Evolutionary conservation across 2,329 filamentous ascomycete species (phyloP).

Genomic region (Fusarium bulbicola): DNA sequence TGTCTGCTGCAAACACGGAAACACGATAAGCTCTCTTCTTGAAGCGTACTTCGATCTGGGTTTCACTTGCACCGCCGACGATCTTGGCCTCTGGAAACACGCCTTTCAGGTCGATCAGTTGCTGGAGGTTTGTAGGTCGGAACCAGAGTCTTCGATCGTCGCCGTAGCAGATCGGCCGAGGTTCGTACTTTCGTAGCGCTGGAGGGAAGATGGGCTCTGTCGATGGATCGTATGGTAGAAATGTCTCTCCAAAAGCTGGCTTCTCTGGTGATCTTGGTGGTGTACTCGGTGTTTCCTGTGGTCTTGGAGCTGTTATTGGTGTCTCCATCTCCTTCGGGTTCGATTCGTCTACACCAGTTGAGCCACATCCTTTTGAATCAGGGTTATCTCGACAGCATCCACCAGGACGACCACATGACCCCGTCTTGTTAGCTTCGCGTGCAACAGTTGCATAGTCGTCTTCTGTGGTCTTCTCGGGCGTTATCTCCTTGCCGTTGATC

Average conservation of each 20-base stretch:
- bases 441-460: background rate
- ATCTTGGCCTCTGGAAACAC: background rate
- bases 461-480: background rate
- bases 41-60: background rate
- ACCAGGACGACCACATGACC: background rate
- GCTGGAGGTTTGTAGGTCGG: background rate
- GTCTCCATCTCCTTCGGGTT: background rate
- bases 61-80: background rate
- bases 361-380: background rate
- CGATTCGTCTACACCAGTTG: background rate
- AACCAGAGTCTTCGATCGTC: background rate
- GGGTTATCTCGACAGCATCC: background rate
- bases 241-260: background rate
- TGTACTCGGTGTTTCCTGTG: background rate
- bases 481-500: background rate
- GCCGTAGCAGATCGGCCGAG: background rate
- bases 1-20: background rate
- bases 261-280: background rate
- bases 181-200: background rate
- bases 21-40: background rate
- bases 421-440: background rate
- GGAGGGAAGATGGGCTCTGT: background rate
- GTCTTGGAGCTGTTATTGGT: background rate
- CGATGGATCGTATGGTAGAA: background rate
- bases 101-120: background rate